Conservation (phyloP, 305 asterid genomes). For the Fraxinus velutina region DNA sequence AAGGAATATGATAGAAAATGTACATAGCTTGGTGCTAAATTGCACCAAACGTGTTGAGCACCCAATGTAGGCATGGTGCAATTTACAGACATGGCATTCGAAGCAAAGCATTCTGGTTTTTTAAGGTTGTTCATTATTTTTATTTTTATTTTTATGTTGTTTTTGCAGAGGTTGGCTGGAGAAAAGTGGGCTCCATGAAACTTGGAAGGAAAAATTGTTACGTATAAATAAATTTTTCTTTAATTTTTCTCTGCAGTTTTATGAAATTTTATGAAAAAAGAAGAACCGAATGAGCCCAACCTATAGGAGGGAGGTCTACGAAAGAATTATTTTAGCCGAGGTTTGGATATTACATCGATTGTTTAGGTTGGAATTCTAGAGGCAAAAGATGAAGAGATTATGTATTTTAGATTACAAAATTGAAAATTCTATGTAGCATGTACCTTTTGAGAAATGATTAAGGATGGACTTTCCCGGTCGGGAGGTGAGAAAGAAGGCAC, state of each 20-base stretch:
- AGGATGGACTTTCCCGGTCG: neutral
- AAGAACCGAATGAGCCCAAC: neutral
- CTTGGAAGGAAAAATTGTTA: slow-evolving; percentile 20
- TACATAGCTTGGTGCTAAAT: slow-evolving; percentile 15
- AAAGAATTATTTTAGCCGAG: neutral
- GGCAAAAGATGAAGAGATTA: neutral
- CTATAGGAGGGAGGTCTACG: neutral
- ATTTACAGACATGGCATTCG: slow-evolving; percentile 3
- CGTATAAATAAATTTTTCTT: neutral
- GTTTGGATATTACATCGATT: neutral
- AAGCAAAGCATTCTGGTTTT: slow-evolving; percentile 4
- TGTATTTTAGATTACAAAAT: neutral
- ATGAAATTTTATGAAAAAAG: neutral
- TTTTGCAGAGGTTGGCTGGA: slow-evolving; percentile 34
- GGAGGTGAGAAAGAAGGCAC: neutral
- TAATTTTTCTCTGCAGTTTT: neutral
- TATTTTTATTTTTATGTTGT: neutral
- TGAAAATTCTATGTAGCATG: neutral
- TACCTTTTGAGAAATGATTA: neutral
- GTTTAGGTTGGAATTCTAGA: neutral
- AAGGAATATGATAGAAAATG: neutral
- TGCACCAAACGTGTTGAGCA: slow-evolving; percentile 18
- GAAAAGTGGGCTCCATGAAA: slow-evolving; percentile 34
- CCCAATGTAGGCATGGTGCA: neutral
- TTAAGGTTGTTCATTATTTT: neutral